Evolutionary conservation across 495 filamentous ascomycete species (phyloP).

Genomic region (Aspergillus campestris): DNA sequence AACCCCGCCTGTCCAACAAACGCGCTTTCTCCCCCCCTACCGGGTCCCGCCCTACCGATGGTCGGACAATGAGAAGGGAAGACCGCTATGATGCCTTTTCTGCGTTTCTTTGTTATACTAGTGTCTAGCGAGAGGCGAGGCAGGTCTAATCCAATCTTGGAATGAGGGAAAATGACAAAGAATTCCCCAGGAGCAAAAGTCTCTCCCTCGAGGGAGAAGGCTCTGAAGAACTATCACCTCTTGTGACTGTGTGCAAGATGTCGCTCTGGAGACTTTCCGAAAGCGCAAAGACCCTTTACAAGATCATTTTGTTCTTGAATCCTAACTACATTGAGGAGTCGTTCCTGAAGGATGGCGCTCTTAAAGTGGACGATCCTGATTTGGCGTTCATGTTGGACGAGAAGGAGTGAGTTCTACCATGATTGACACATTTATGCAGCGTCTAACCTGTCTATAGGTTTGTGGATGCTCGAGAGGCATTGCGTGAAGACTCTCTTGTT

Average conservation of each 20-base stretch:
- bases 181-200: slow-evolving; percentile 17
- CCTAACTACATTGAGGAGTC: slow-evolving; percentile 17
- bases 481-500: slow-evolving; percentile 1
- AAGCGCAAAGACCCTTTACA: slow-evolving; percentile 8
- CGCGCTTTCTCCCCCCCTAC: too few species aligned
- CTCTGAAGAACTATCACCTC: slow-evolving; percentile 4
- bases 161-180: too few species aligned
- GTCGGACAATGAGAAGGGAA: too few species aligned
- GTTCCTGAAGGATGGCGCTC: slow-evolving; percentile 11
- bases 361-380: neutral
- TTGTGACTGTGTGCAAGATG: slow-evolving; percentile 17
- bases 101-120: too few species aligned
- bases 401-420: neutral
- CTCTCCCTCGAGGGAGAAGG: slow-evolving; percentile 5
- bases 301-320: slow-evolving; percentile 17
- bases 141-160: too few species aligned
- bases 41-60: too few species aligned
- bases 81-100: too few species aligned
- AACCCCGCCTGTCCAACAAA: too few species aligned
- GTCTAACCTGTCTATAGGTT: neutral
- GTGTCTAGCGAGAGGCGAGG: too few species aligned
- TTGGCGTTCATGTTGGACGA: slow-evolving; percentile 1
- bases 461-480: slow-evolving; percentile 1
- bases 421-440: neutral
- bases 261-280: slow-evolving; percentile 5